A percentile compares a stretch with the other conserved stretches of the same genome.
phyloP scores from a whole-genome alignment of 2,329 filamentous ascomycete species.

The Metarhizium robertsii region DNA sequence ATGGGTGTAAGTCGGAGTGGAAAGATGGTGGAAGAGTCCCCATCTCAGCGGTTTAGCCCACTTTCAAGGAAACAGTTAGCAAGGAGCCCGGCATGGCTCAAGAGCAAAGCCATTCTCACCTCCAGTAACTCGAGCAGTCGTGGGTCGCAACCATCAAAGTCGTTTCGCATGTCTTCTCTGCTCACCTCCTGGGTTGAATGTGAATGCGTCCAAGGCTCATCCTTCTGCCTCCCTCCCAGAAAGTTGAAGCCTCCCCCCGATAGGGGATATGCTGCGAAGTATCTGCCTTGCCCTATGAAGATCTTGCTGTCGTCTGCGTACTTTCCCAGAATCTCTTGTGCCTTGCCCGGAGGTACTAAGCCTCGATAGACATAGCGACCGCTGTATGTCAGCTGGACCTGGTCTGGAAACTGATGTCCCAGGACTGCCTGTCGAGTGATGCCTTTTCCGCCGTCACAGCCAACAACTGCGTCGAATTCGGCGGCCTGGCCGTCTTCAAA shows the following conservation, averaged over 20 bases:
- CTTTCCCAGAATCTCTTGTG: neutral
- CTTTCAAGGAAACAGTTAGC: neutral
- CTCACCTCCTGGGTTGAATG: neutral
- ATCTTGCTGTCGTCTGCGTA: neutral
- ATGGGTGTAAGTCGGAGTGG: neutral
- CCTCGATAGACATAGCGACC: neutral
- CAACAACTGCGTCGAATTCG: neutral
- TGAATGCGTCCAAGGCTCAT: neutral
- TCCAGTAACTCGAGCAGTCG: neutral
- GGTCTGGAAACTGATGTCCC: neutral
- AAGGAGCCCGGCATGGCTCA: neutral
- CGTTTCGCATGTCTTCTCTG: neutral
- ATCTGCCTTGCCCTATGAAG: neutral
- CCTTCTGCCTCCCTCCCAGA: neutral
- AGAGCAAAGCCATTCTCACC: neutral
- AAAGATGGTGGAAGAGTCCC: neutral
- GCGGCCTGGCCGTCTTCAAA: neutral
- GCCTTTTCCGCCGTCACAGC: neutral
- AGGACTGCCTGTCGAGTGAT: neutral
- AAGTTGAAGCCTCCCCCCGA: neutral
- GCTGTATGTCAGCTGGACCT: neutral
- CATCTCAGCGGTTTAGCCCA: neutral
- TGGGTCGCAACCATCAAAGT: neutral
- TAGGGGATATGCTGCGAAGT: neutral
- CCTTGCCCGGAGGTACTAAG: neutral